These are phyloP conservation scores for Thecaphora frezii DNA, from an alignment of 1,284 basidiomycete species.

Conservation along the genomic window DNA sequence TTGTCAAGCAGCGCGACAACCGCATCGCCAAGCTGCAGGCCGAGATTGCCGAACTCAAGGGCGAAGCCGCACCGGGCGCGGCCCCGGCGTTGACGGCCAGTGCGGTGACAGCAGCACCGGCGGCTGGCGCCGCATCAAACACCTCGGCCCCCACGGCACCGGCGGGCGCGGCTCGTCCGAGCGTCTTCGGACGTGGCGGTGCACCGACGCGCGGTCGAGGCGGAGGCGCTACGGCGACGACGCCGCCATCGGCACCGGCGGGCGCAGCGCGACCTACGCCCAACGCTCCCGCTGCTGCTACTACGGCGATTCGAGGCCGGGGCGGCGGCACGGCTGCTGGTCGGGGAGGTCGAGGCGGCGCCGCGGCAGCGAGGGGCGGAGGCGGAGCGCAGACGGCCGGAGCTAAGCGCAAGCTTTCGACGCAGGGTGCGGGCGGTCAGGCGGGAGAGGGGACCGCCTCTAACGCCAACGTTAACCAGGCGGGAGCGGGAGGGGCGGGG, in stretches of 20 bases:
- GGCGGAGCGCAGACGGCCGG: slow-evolving; percentile 5
- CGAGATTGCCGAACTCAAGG: slow-evolving; percentile 51
- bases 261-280: slow-evolving; percentile 1
- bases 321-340: not conserved
- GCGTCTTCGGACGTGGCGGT: slow-evolving; percentile 31
- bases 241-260: too few species aligned
- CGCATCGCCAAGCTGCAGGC: slow-evolving; percentile 51
- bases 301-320: not conserved
- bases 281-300: slow-evolving; percentile 21
- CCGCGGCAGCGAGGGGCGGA: slow-evolving; percentile 1
- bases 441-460: not conserved
- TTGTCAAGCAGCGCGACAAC: slow-evolving; percentile 55
- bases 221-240: not conserved
- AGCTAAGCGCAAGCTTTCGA: slow-evolving; percentile 28
- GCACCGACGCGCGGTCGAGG: slow-evolving; percentile 25
- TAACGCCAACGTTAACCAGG: not conserved
- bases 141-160: slow-evolving; percentile 2
- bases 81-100: not conserved
- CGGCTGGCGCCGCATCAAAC: not conserved
- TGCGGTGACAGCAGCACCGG: not conserved
- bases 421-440: slow-evolving; percentile 9
- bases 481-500: not conserved
- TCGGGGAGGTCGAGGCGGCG: slow-evolving; percentile 17
- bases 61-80: slow-evolving; percentile 16
- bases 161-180: slow-evolving; percentile 10